Percentiles rank a stretch among this genome's conserved stretches.
Conservation (phyloP, 164 flowering plant species). For the Sextonia rubra region DNA sequence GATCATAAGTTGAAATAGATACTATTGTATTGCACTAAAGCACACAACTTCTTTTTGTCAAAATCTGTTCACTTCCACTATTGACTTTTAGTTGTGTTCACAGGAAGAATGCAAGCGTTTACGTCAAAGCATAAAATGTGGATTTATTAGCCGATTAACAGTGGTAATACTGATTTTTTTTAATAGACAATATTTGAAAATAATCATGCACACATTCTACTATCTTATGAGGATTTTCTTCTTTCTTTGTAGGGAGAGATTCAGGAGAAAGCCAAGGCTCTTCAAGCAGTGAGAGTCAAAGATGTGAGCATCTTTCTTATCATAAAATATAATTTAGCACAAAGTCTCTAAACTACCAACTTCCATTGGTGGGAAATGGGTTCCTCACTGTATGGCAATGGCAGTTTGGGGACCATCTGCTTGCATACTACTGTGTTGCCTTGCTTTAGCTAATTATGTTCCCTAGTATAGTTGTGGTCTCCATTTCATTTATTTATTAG, state of each 20-base stretch:
- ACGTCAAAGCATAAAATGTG: conserved; percentile 95
- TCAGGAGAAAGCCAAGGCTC: conserved; percentile 73
- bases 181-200: background rate
- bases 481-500: background rate
- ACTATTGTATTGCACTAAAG: background rate
- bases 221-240: background rate
- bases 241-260: conserved; percentile 67
- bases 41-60: background rate
- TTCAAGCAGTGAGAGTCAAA: conserved; percentile 78
- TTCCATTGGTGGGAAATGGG: background rate
- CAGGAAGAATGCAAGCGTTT: conserved; percentile 96
- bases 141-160: conserved; percentile 71
- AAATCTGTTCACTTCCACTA: background rate
- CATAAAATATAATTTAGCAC: too few species aligned
- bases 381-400: background rate
- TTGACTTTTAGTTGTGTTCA: background rate
- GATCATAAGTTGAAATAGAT: too few species aligned
- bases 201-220: background rate
- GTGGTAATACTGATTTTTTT: conserved; percentile 57
- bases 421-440: background rate
- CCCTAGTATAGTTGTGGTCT: background rate
- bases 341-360: background rate
- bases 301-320: conserved; percentile 56
- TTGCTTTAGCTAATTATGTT: background rate
- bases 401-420: background rate